A percentile compares a stretch with the other conserved stretches of the same genome.
Evolutionary conservation across 2,329 filamentous ascomycete species (phyloP).

Genomic region (Thyridium curvatum): DNA sequence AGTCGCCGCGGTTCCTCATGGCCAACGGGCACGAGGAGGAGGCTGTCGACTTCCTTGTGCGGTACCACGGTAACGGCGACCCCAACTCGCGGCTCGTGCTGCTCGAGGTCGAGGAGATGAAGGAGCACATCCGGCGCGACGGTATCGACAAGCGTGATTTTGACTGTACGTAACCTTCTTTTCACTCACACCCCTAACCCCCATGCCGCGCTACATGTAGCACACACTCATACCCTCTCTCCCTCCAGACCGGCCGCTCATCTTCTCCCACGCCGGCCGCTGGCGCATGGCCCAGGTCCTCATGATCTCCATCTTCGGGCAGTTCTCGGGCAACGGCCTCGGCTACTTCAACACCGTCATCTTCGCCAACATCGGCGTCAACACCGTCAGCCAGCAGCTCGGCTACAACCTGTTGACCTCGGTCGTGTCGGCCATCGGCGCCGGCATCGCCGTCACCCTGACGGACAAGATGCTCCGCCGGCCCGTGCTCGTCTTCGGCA

Average conservation of each 20-base stretch:
- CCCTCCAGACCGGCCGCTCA: conserved; percentile 29
- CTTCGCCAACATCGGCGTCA: conserved; percentile 32
- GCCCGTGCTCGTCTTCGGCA: conserved; percentile 36
- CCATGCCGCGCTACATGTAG: not conserved
- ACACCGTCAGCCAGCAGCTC: conserved; percentile 28
- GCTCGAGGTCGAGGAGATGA: conserved; percentile 35
- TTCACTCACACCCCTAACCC: no score
- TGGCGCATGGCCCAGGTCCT: conserved; percentile 41
- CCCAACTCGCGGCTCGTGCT: conserved; percentile 28
- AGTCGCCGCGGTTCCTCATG: conserved; percentile 35
- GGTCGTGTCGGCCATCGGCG: conserved; percentile 36
- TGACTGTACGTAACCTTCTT: conserved; percentile 20
- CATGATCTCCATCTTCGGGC: conserved; percentile 44
- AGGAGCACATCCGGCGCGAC: conserved; percentile 33
- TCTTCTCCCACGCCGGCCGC: conserved; percentile 35
- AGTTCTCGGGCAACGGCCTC: conserved; percentile 44
- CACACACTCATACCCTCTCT: not conserved
- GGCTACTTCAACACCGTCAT: conserved; percentile 45
- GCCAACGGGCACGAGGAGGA: conserved; percentile 31
- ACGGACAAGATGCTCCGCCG: conserved; percentile 41
- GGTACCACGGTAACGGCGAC: conserved; percentile 36
- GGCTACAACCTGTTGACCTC: conserved; percentile 41
- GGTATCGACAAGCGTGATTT: conserved; percentile 39
- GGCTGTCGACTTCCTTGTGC: conserved; percentile 31
- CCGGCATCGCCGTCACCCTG: conserved; percentile 31